A percentile compares a stretch with the other conserved stretches of the same genome.
phyloP scores from a whole-genome alignment of 2,329 filamentous ascomycete species.

The Fusarium pseudonygamai region DNA sequence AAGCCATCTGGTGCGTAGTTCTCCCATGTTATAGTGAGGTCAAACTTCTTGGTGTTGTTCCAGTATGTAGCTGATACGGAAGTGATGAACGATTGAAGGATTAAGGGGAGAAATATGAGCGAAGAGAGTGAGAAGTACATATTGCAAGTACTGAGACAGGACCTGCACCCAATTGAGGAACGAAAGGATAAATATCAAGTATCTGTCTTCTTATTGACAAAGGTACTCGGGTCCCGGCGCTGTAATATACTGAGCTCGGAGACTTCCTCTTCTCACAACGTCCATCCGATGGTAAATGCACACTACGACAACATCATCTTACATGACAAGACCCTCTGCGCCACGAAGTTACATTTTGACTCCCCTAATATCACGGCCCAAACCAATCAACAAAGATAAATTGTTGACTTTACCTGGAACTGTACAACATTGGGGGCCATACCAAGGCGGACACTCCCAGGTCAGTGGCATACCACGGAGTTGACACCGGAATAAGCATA shows the following conservation, averaged over 20 bases:
- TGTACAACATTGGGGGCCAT: background rate
- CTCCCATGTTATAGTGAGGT: conserved; percentile 50
- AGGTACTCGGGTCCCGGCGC: background rate
- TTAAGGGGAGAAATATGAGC: conserved; percentile 4
- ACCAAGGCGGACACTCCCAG: background rate
- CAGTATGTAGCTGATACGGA: conserved; percentile 9
- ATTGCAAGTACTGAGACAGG: background rate
- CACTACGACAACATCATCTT: background rate
- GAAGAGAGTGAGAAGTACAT: conserved; percentile 11
- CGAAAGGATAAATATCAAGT: background rate
- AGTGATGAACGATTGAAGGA: conserved; percentile 5
- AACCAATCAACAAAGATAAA: background rate
- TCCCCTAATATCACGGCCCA: background rate
- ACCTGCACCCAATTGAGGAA: background rate
- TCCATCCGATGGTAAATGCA: background rate
- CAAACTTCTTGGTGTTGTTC: conserved; percentile 37
- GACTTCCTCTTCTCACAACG: background rate
- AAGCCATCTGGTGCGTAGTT: conserved; percentile 56
- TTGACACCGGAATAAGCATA: background rate
- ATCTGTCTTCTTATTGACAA: too few relatives aligned
- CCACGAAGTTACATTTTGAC: background rate
- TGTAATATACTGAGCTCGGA: conserved; percentile 4
- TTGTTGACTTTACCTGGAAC: background rate
- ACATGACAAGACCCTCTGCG: background rate
- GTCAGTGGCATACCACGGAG: background rate